phyloP scores from a whole-genome alignment of 768 basidiomycete genomes.

The Lentinula boryana region DNA sequence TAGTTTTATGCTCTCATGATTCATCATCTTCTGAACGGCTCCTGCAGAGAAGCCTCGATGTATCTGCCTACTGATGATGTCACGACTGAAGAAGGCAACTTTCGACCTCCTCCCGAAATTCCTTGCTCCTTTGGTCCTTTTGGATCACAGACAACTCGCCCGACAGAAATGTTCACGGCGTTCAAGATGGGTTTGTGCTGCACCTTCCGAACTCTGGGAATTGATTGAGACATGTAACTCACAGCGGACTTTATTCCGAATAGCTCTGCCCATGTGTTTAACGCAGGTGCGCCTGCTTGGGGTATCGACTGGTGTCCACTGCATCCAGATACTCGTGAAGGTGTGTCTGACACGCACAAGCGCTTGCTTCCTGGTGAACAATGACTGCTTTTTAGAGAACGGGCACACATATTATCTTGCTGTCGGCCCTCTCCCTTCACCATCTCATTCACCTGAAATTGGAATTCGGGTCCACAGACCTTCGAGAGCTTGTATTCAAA shows the following conservation, averaged over 20 bases:
- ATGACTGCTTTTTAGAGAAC: constrained; percentile 31
- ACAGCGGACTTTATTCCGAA: constrained; percentile 56
- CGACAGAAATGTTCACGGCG: constrained; percentile 51
- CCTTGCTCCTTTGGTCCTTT: constrained; percentile 65
- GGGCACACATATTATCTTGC: constrained; percentile 76
- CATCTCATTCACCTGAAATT: constrained; percentile 56
- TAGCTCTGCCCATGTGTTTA: constrained; percentile 67
- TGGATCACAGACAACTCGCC: constrained; percentile 40
- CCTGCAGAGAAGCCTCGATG: constrained; percentile 42
- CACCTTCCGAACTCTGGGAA: neutral
- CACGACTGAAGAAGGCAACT: constrained; percentile 44
- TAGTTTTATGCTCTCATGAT: neutral
- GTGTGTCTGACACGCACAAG: constrained; percentile 29
- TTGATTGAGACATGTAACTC: constrained; percentile 2
- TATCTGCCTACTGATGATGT: constrained; percentile 55
- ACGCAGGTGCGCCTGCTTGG: constrained; percentile 87
- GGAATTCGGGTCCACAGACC: constrained; percentile 55
- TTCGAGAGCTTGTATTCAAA: constrained; percentile 68
- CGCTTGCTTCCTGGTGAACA: neutral
- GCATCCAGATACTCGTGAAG: constrained; percentile 44
- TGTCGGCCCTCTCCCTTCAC: constrained; percentile 67
- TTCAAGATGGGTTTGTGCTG: constrained; percentile 48
- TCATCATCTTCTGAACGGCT: neutral
- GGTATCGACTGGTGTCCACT: constrained; percentile 93
- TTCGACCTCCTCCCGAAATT: constrained; percentile 48